Evolutionary conservation across 768 basidiomycete genomes (phyloP).

Genomic region (Coprinellus micaceus): DNA sequence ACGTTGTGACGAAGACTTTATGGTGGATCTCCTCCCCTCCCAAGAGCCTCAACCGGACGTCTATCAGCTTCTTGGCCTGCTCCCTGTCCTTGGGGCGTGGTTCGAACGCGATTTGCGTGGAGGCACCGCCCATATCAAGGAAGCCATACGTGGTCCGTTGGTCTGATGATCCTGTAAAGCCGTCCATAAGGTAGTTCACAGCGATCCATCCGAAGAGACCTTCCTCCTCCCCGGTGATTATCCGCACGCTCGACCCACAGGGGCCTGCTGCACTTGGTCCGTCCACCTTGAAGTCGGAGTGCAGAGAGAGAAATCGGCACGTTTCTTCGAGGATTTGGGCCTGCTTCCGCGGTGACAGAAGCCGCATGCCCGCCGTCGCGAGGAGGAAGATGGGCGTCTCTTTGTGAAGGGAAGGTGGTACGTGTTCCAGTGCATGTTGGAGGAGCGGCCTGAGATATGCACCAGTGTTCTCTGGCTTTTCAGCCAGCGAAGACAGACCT

Average conservation of each 20-base stretch:
- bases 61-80: constrained; percentile 62
- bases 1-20: constrained; percentile 95
- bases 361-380: constrained; percentile 96
- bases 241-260: constrained; percentile 88
- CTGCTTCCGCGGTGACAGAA: constrained; percentile 68
- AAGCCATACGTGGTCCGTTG: constrained; percentile 91
- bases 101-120: constrained; percentile 98
- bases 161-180: constrained; percentile 58
- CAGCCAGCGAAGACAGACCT: constrained; percentile 87
- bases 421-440: constrained; percentile 71
- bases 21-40: constrained; percentile 86
- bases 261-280: constrained; percentile 63
- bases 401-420: constrained; percentile 81
- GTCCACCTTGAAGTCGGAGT: constrained; percentile 80
- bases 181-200: constrained; percentile 98
- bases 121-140: constrained; percentile 98
- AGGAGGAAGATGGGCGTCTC: constrained; percentile 91
- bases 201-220: constrained; percentile 99
- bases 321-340: constrained; percentile 68
- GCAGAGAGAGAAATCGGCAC: constrained; percentile 68
- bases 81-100: constrained; percentile 59
- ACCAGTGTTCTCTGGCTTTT: constrained; percentile 65
- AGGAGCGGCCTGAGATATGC: constrained; percentile 80
- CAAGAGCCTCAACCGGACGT: constrained; percentile 77
- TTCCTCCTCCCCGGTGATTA: constrained; percentile 98